Base-by-base conservation (phyloP, 139 green algal species). In the Coelastrella sp. region DNA sequence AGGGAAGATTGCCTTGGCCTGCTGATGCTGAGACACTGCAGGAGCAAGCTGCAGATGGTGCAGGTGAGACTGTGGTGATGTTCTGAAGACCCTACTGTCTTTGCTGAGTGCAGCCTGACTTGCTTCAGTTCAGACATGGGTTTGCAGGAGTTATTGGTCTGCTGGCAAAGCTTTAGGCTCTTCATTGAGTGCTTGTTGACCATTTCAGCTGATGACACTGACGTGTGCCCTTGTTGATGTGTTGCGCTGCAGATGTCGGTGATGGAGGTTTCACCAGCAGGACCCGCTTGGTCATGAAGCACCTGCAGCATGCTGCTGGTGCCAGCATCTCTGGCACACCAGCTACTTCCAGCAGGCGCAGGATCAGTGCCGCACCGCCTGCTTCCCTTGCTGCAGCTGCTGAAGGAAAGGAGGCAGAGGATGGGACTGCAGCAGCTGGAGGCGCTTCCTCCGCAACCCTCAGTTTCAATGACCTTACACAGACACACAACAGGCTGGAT, bases 401-500 rank as follows among this genome's bases (percentile, higher is more conserved):
- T 32, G 57, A 30, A 21, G 73, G 15, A 30, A n/a, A 17, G 7
- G 19, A 69, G 5, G 32, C 48, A 34, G 27, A 82, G n/a, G 50
- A 9, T 23, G 4, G 50, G 5, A 37, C 38, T n/a, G 27, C 38
- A 82, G 45, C 34, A 7, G 35, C 23, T 32, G 69, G 43, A 7
- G 41, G 51, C 19, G 34, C 37, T 38, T 53, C 35, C 37, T 38
- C 34, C 34, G 25, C 80, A 50, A 38, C 51, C 25, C 64, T 95
- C 59, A 60, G 79, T 40, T 84, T 84, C 7, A 30, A 57, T 4
- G 88, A 23, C 13, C 8, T 94, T 35, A 81, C 90, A 3, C 32
- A 45, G 48, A 89, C 88, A n/a, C 89, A 87, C 37, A 38, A 43
- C 25, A 83, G 91, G 30, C 48, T 85, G 78, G 89, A 93, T 40